Evolutionary conservation across 768 basidiomycete species (phyloP).

Genomic region (Podaxis sp.): DNA sequence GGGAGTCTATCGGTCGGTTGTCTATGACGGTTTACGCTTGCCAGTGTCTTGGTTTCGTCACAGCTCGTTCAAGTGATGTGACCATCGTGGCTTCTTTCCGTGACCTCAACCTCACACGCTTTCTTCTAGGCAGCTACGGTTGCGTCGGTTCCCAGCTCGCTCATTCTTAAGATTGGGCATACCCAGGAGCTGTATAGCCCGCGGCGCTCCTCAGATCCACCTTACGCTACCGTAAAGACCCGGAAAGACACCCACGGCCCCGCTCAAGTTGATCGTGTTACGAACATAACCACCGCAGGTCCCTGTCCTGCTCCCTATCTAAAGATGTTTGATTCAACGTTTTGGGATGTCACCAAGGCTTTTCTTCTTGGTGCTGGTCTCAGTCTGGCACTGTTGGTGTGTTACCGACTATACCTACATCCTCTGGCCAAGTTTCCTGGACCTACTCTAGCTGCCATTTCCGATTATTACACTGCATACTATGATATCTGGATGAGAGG

Average conservation of each 20-base stretch:
- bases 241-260: too few species aligned
- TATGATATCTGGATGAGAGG: constrained; percentile 28
- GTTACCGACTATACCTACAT: constrained; percentile 25
- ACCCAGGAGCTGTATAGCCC: too few species aligned
- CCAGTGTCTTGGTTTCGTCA: neutral
- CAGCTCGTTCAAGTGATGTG: too few species aligned
- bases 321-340: neutral
- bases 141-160: too few species aligned
- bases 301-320: neutral
- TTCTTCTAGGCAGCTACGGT: too few species aligned
- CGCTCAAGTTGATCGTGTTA: neutral
- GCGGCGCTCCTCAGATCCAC: too few species aligned
- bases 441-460: constrained; percentile 27
- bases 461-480: constrained; percentile 26
- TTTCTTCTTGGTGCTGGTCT: neutral
- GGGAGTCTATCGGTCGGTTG: neutral
- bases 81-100: too few species aligned
- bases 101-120: too few species aligned
- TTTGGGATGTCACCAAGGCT: neutral
- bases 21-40: neutral
- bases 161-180: too few species aligned
- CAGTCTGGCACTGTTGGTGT: neutral
- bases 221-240: too few species aligned
- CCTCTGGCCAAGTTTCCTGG: constrained; percentile 30
- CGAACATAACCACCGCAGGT: neutral